phyloP scores from a whole-genome alignment of 108 stramenopile species.

The Nitzschia sp. region DNA sequence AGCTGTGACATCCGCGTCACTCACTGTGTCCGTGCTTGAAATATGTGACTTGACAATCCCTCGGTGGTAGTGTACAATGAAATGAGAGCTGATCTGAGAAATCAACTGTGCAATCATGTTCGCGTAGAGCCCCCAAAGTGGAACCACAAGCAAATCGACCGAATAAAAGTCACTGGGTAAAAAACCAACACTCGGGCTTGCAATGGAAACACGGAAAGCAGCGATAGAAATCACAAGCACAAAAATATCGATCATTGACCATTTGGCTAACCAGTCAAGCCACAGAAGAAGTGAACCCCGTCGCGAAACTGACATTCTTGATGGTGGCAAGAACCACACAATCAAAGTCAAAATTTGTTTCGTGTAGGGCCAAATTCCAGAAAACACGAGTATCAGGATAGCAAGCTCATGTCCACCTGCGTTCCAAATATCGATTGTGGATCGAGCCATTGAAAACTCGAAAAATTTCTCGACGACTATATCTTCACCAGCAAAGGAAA shows the following conservation, averaged over 20 bases:
- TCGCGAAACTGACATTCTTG: constrained; percentile 40
- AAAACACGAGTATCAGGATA: constrained; percentile 67
- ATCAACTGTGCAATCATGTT: constrained; percentile 80
- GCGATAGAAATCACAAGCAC: constrained; percentile 67
- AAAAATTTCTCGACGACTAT: constrained; percentile 60
- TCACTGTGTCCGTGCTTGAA: constrained; percentile 1
- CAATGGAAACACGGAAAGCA: constrained; percentile 65
- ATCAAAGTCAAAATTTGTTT: constrained; percentile 63
- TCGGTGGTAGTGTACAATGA: constrained; percentile 82
- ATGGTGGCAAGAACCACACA: constrained; percentile 70
- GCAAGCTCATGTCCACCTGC: constrained; percentile 70
- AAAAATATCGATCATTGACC: constrained; percentile 72
- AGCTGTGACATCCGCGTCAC: background rate
- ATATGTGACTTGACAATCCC: constrained; percentile 31
- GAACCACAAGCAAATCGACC: constrained; percentile 68
- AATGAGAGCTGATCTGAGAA: constrained; percentile 73
- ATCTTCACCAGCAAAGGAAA: constrained; percentile 53
- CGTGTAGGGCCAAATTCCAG: constrained; percentile 83
- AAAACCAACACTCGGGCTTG: constrained; percentile 63
- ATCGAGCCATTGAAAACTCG: constrained; percentile 67
- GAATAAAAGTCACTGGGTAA: constrained; percentile 67
- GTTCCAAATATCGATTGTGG: constrained; percentile 65
- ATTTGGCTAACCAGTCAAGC: constrained; percentile 78
- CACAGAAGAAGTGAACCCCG: constrained; percentile 63
- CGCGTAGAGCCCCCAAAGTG: constrained; percentile 81